Percentiles rank a stretch among this genome's conserved stretches.
Evolutionary conservation across 345 rosid species (phyloP).

Genomic region (Garcia nutans): DNA sequence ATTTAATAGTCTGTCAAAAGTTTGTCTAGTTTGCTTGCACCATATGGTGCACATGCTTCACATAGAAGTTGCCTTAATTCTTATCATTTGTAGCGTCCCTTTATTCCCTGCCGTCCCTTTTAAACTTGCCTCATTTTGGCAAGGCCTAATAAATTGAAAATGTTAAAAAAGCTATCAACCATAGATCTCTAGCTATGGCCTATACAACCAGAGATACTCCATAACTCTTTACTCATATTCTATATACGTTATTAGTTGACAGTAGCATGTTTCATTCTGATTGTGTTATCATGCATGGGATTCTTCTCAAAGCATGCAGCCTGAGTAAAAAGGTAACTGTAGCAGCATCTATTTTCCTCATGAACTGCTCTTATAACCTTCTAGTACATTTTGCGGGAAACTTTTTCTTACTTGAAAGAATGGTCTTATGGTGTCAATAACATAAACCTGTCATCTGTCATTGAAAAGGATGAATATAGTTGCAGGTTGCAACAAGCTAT

Average conservation of each 20-base stretch:
- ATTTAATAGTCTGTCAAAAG: neutral
- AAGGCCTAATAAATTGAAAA: too few relatives aligned
- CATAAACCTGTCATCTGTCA: neutral
- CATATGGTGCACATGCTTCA: neutral
- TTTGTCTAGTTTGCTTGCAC: neutral
- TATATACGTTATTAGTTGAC: neutral
- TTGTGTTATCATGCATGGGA: neutral
- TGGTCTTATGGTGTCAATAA: neutral
- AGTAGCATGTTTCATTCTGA: neutral
- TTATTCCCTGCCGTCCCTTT: too few relatives aligned
- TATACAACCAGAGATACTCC: too few relatives aligned
- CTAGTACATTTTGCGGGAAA: neutral
- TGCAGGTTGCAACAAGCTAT: neutral
- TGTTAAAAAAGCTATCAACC: too few relatives aligned
- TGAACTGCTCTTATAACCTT: neutral
- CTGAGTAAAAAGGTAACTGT: neutral
- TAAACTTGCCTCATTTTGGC: too few relatives aligned
- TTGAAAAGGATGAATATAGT: neutral
- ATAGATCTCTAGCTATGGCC: too few relatives aligned
- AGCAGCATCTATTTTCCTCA: neutral
- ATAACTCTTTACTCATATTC: too few relatives aligned
- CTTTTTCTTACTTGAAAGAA: conserved; percentile 1
- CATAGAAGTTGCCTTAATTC: neutral
- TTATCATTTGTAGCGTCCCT: neutral
- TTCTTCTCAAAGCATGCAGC: neutral